Evolutionary conservation across 345 rosid species (phyloP).

Genomic region (Eucalyptus shirleyi): DNA sequence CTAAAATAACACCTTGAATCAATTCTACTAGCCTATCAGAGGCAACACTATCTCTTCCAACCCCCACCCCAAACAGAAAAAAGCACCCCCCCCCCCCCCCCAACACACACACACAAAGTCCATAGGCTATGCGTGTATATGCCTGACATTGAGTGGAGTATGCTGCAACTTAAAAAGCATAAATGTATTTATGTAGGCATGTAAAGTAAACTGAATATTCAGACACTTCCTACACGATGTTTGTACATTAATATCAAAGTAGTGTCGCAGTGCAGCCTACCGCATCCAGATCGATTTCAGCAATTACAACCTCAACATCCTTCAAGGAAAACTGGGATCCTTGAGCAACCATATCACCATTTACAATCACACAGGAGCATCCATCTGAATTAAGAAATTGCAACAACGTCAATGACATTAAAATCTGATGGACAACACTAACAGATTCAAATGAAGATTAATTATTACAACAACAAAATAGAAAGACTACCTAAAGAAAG

Average conservation of each 20-base stretch:
- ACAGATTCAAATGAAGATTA: not conserved
- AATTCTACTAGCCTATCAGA: not conserved
- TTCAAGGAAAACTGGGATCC: constrained; percentile 90
- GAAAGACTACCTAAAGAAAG: not conserved
- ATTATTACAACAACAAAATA: not conserved
- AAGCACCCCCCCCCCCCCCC: not conserved
- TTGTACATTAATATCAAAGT: not conserved
- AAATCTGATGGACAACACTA: not conserved
- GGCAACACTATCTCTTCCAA: not conserved
- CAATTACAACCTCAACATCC: constrained; percentile 85
- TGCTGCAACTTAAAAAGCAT: not conserved
- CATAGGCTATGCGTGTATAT: not conserved
- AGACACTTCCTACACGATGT: not conserved
- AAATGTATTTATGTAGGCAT: not conserved
- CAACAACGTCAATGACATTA: not conserved
- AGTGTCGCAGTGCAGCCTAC: constrained; percentile 13
- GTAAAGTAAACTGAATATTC: not conserved
- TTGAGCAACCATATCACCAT: constrained; percentile 78
- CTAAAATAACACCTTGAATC: not conserved
- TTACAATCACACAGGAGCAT: constrained; percentile 71
- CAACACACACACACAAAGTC: not conserved
- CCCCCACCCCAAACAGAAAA: not conserved
- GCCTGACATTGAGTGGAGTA: not conserved
- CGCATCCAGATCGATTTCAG: constrained; percentile 90
- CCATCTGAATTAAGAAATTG: constrained; percentile 40